These are phyloP conservation scores for Lagerstroemia speciosa DNA, from an alignment of 345 rosid genomes.

Conservation along the genomic window DNA sequence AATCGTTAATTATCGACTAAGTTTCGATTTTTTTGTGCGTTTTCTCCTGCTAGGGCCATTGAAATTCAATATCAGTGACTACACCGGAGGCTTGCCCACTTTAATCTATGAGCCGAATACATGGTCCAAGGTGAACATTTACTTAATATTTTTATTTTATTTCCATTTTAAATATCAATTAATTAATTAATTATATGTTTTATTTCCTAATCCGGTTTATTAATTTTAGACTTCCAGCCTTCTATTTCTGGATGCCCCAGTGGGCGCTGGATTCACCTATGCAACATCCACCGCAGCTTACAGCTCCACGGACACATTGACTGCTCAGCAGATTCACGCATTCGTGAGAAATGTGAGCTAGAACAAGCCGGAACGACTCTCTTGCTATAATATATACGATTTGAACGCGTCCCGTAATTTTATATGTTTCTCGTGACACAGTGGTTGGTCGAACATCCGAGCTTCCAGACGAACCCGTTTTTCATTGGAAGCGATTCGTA, in stretches of 20 bases:
- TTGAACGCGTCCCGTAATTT: background rate
- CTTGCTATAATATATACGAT: background rate
- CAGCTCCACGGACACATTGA: conserved; percentile 17
- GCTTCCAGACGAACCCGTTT: conserved; percentile 15
- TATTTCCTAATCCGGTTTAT: background rate
- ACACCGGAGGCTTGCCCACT: conserved; percentile 14
- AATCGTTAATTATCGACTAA: too few relatives aligned
- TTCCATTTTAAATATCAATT: background rate
- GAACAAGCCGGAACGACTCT: too few relatives aligned
- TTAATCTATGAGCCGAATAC: conserved; percentile 11
- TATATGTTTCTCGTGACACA: background rate
- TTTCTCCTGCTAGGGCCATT: conserved; percentile 15
- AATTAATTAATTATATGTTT: too few relatives aligned
- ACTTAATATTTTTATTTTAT: background rate
- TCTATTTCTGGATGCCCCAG: conserved; percentile 24
- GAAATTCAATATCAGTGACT: conserved; percentile 10
- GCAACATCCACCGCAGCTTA: conserved; percentile 16
- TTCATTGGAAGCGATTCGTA: conserved; percentile 22
- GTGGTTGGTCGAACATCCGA: conserved; percentile 19
- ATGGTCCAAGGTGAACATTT: conserved; percentile 22
- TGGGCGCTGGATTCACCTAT: conserved; percentile 27
- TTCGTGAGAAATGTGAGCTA: conserved; percentile 21
- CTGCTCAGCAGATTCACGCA: conserved; percentile 15
- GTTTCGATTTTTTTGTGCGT: too few relatives aligned
- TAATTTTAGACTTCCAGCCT: conserved; percentile 11